Evolutionary conservation across 495 filamentous ascomycete species (phyloP), one percentile per base, ranked within the genome.

Genomic region (Neurospora cerealis): DNA sequence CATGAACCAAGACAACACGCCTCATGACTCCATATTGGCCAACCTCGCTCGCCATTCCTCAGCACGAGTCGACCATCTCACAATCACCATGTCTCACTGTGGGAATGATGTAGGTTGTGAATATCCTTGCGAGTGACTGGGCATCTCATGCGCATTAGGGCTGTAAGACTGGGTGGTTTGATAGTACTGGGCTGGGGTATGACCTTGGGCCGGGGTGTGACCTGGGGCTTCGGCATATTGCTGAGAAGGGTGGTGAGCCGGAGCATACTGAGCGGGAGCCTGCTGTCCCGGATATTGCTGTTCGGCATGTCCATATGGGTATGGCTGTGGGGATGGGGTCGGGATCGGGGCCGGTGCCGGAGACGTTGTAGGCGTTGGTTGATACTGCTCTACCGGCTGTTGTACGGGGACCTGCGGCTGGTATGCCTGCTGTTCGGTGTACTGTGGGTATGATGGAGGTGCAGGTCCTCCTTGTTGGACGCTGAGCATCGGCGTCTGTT

Each of bases 401-500:
- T 62, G 54, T 34, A 62, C 54, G 54, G 28, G 54, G 54, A 34
- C 40, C 42, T 76, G 76, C 19, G 72, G 28, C 24, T 69, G 32
- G 66, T 73, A 73, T 40, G 44, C 71, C 21, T 75, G 76, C 28
- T 78, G 71, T 19, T 77, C 73, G 38, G 69, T 48, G 72, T 80
- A 80, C 42, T 78, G 75, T 10, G 78, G 76, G 34, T 83, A 75
- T 41, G 71, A 69, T 10, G 75, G 74, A 17, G 72, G 69, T 13
- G 74, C 74, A 9, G 37, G 54, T 39, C 76, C 41, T 37, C 69
- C 24, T 11, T 78, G 79, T 54, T 81, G 79, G n/a, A 71, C 41
- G 10, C 46, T 73, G 2, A 76, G 75, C 71, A 82, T 81, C 4
- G 78, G 80, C 13, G 75, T 72, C 42, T 74, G 69, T 40, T 79